These are phyloP conservation scores for Colletotrichum cereale DNA, from an alignment of 2,329 filamentous ascomycete species.

Conservation along the genomic window DNA sequence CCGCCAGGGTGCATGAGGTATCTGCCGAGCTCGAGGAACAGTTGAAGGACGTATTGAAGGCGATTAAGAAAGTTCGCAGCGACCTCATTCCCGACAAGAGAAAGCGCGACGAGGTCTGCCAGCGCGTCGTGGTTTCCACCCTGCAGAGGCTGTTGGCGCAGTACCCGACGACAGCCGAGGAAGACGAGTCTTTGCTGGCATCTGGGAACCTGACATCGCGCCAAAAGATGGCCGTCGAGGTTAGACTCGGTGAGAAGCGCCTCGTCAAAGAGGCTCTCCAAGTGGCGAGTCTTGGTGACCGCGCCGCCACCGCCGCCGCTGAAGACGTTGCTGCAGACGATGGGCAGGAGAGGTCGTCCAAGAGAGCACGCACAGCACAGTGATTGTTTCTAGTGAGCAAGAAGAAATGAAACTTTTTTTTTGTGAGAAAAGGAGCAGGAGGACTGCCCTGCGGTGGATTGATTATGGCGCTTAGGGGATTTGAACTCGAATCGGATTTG, in stretches of 20 bases:
- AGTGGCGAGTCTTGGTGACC: slow-evolving; percentile 46
- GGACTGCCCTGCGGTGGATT: not conserved
- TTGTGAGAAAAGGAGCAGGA: not conserved
- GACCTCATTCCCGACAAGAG: slow-evolving; percentile 61
- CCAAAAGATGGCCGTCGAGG: slow-evolving; percentile 72
- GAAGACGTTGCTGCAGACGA: slow-evolving; percentile 37
- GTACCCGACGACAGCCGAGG: slow-evolving; percentile 57
- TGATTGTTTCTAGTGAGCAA: not conserved
- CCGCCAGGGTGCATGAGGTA: slow-evolving; percentile 55
- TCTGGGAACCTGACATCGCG: slow-evolving; percentile 49
- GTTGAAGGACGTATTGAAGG: slow-evolving; percentile 63
- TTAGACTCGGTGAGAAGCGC: slow-evolving; percentile 79
- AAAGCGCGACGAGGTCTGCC: slow-evolving; percentile 60
- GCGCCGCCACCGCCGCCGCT: slow-evolving; percentile 43
- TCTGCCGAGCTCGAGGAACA: slow-evolving; percentile 66
- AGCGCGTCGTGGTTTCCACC: slow-evolving; percentile 54
- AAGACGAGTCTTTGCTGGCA: slow-evolving; percentile 56
- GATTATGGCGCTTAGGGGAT: not conserved
- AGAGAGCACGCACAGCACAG: slow-evolving; percentile 45
- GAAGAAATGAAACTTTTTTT: too few species aligned
- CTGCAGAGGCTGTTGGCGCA: slow-evolving; percentile 54
- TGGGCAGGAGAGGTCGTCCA: slow-evolving; percentile 48
- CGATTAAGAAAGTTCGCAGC: slow-evolving; percentile 58
- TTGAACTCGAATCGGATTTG: too few species aligned
- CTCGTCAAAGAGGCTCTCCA: slow-evolving; percentile 66